phyloP scores from a whole-genome alignment of 1,284 basidiomycete species.

The Serendipita sp. region DNA sequence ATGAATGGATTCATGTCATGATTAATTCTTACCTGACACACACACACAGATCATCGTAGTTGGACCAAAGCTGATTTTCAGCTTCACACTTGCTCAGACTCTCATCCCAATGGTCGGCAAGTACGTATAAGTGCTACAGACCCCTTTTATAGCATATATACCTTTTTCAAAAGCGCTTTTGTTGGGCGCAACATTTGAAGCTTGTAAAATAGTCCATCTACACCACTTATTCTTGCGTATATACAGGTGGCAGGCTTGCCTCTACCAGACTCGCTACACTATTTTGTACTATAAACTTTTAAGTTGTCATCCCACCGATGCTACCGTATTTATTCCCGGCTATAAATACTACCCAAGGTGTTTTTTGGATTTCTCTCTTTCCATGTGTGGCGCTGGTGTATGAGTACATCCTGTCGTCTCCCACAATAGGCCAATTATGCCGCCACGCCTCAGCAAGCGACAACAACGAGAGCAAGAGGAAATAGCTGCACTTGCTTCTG shows the following conservation, averaged over 20 bases:
- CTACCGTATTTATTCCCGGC: too few species aligned
- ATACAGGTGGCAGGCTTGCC: too few species aligned
- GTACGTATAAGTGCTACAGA: slow-evolving; percentile 41
- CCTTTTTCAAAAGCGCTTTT: too few species aligned
- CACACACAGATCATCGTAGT: slow-evolving; percentile 74
- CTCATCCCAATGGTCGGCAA: slow-evolving; percentile 89
- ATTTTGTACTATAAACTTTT: too few species aligned
- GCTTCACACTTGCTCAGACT: slow-evolving; percentile 91
- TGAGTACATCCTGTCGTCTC: too few species aligned
- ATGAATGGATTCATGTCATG: background rate
- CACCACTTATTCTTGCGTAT: background rate
- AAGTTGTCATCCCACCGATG: too few species aligned
- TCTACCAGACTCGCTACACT: too few species aligned
- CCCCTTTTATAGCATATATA: background rate
- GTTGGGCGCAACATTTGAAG: too few species aligned
- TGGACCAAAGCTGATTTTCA: slow-evolving; percentile 95
- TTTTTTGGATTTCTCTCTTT: too few species aligned
- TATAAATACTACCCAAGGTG: too few species aligned
- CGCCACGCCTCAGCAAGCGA: slow-evolving; percentile 50
- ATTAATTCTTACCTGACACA: slow-evolving; percentile 7
- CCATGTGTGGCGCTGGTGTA: background rate
- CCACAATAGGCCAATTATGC: slow-evolving; percentile 18
- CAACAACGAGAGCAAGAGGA: slow-evolving; percentile 77
- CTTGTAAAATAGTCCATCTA: background rate
- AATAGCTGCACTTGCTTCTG: slow-evolving; percentile 36